phyloP scores from a whole-genome alignment of 1,284 basidiomycete genomes.

The Fomitopsis palustris region DNA sequence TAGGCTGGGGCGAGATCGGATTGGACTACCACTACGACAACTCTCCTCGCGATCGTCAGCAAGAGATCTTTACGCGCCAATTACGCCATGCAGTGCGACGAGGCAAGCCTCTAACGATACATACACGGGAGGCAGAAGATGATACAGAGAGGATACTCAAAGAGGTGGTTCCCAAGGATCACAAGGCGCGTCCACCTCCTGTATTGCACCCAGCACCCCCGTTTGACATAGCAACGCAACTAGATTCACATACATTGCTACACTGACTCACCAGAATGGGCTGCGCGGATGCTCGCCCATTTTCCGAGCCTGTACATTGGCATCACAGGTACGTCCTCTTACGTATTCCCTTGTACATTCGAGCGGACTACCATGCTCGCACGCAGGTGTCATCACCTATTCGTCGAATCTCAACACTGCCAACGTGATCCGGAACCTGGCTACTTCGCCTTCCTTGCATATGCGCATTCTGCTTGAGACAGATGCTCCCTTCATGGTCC shows the following conservation, averaged over 20 bases:
- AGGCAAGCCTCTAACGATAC: conserved; percentile 73
- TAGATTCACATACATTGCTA: conserved; percentile 81
- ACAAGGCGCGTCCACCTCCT: conserved; percentile 44
- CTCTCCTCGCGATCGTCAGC: conserved; percentile 67
- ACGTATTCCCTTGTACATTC: not conserved
- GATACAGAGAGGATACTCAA: conserved; percentile 77
- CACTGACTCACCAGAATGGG: conserved; percentile 74
- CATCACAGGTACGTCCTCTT: conserved; percentile 52
- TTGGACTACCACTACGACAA: conserved; percentile 82
- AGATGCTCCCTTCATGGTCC: conserved; percentile 82
- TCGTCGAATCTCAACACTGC: conserved; percentile 67
- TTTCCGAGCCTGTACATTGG: conserved; percentile 81
- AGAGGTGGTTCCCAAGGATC: conserved; percentile 62
- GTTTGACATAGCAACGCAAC: not conserved
- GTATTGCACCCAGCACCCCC: not conserved
- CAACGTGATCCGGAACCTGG: conserved; percentile 44
- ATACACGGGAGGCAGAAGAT: conserved; percentile 77
- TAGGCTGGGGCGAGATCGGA: conserved; percentile 84
- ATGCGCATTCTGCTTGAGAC: conserved; percentile 76
- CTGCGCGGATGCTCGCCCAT: conserved; percentile 62
- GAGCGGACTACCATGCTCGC: not conserved
- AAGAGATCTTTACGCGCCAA: conserved; percentile 61
- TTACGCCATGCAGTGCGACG: conserved; percentile 62
- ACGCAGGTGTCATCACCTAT: conserved; percentile 72
- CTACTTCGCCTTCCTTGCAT: conserved; percentile 13